Conservation (phyloP, 2,329 filamentous ascomycete species). For the Aspergillus novoparasiticus region DNA sequence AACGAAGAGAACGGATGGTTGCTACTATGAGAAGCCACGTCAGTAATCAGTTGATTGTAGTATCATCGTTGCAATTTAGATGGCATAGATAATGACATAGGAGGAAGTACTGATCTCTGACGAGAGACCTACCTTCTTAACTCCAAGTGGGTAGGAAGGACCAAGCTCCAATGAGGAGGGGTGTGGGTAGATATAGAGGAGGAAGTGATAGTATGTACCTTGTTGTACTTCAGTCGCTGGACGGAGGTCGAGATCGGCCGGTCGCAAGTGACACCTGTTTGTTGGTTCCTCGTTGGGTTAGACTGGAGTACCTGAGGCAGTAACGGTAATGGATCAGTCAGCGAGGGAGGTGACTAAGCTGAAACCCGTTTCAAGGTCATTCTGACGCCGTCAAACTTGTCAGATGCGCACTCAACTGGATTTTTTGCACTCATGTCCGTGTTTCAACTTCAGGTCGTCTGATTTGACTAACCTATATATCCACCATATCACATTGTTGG, state of each 20-base stretch:
- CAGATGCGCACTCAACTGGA: neutral
- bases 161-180: neutral
- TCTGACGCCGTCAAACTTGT: too few species aligned
- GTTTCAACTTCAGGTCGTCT: neutral
- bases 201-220: neutral
- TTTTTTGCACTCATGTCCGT: neutral
- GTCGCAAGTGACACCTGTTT: conserved; percentile 6
- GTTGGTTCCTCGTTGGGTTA: neutral
- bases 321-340: neutral
- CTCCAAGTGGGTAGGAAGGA: neutral
- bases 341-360: neutral
- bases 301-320: neutral
- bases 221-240: neutral
- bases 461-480: neutral
- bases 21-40: neutral
- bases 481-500: neutral
- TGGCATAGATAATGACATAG: neutral
- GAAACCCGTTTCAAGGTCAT: neutral
- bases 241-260: conserved; percentile 1
- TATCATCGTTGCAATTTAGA: neutral
- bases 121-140: neutral
- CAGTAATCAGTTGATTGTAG: neutral
- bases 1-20: neutral
- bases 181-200: neutral
- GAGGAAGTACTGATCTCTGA: neutral